Conservation (phyloP, 495 filamentous ascomycete species). For the Neurospora pannonica region DNA sequence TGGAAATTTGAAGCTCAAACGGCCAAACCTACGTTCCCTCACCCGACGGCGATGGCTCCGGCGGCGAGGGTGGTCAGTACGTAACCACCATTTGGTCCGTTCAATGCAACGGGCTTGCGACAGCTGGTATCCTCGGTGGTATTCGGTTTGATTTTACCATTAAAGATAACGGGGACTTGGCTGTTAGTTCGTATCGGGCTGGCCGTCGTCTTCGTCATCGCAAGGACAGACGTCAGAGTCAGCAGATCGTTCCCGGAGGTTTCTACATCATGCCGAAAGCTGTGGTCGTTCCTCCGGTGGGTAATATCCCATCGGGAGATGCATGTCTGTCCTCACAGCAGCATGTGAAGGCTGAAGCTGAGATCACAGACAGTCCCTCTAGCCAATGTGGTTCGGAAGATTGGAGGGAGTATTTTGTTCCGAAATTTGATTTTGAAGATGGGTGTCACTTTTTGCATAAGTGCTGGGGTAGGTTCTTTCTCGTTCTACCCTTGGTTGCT, state of each 20-base stretch:
- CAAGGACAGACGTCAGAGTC: neutral
- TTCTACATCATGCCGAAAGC: constrained; percentile 4
- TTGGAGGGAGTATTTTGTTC: constrained; percentile 1
- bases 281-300: neutral
- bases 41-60: neutral
- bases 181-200: neutral
- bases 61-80: neutral
- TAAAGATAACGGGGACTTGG: neutral
- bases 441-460: neutral
- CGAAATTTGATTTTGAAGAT: constrained; percentile 4
- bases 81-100: constrained; percentile 8
- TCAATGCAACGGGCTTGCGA: constrained; percentile 1
- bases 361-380: neutral
- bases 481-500: neutral
- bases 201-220: neutral
- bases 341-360: neutral
- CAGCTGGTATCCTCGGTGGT: constrained; percentile 7
- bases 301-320: neutral
- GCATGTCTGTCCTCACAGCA: neutral
- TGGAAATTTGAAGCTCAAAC: neutral
- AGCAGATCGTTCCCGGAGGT: constrained; percentile 2
- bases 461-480: neutral
- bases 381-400: constrained; percentile 7
- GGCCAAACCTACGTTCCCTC: constrained; percentile 4
- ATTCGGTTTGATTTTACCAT: constrained; percentile 1